Percentiles rank a stretch among this genome's conserved stretches.
Evolutionary conservation across 1,139 yeast species (phyloP).

Genomic region (Geotrichum candidum): DNA sequence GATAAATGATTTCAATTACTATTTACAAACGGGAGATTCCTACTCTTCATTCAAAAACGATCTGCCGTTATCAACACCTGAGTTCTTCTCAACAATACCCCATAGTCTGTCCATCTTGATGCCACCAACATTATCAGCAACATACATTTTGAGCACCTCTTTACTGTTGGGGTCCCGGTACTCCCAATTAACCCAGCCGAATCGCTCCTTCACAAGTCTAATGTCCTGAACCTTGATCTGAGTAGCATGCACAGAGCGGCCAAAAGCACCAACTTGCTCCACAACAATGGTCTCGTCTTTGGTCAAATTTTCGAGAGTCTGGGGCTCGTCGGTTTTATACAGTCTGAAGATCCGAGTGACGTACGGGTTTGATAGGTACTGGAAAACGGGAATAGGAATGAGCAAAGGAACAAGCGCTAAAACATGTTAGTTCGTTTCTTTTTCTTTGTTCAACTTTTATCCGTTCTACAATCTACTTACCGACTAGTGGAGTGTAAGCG

Average conservation of each 20-base stretch:
- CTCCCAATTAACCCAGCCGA: conserved; percentile 62
- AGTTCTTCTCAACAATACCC: conserved; percentile 67
- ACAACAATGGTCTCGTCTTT: conserved; percentile 59
- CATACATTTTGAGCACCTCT: conserved; percentile 44
- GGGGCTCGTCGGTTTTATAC: conserved; percentile 50
- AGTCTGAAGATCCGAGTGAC: conserved; percentile 68
- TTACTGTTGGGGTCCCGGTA: conserved; percentile 30
- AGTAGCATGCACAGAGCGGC: conserved; percentile 60
- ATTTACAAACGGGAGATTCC: conserved; percentile 7
- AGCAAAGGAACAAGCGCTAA: conserved; percentile 52
- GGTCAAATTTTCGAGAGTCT: conserved; percentile 56
- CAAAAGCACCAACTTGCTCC: conserved; percentile 62
- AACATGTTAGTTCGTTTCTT: conserved; percentile 28
- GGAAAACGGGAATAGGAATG: conserved; percentile 49
- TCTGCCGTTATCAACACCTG: conserved; percentile 65
- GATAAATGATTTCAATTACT: neutral
- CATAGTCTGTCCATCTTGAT: conserved; percentile 76
- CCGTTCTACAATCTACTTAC: conserved; percentile 6
- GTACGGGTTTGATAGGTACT: conserved; percentile 57
- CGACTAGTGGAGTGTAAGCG: conserved; percentile 22
- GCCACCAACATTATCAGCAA: conserved; percentile 74
- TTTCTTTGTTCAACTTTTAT: neutral
- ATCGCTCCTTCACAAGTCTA: conserved; percentile 37
- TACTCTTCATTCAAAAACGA: conserved; percentile 26
- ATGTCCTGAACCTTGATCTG: conserved; percentile 49